Evolutionary conservation across 768 basidiomycete genomes (phyloP).

Genomic region (Russula foetens): DNA sequence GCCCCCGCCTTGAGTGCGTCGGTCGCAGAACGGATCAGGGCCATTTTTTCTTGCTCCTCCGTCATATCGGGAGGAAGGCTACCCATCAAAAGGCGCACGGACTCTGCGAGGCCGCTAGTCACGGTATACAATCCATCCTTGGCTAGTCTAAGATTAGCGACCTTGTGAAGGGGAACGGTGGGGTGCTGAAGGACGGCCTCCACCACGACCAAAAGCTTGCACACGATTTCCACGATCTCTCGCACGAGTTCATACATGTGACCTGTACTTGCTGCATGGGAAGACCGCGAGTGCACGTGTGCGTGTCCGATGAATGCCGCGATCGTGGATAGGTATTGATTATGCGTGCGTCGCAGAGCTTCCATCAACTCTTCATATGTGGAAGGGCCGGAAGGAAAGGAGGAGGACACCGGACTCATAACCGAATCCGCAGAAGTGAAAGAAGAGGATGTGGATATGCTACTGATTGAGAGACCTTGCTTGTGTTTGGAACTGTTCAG

Average conservation of each 20-base stretch:
- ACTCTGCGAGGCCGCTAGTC: conserved; percentile 80
- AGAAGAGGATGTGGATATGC: conserved; percentile 63
- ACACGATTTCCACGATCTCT: conserved; percentile 89
- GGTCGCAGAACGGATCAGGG: conserved; percentile 78
- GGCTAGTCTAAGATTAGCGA: conserved; percentile 55
- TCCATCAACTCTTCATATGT: conserved; percentile 63
- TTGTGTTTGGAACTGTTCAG: conserved; percentile 18
- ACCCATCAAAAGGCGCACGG: conserved; percentile 69
- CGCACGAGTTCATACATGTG: conserved; percentile 93
- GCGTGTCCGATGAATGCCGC: conserved; percentile 97
- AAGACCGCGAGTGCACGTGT: conserved; percentile 82
- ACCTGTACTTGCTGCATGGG: conserved; percentile 89
- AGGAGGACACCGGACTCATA: conserved; percentile 36
- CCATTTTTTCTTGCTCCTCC: conserved; percentile 78
- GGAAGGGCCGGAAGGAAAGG: conserved; percentile 67
- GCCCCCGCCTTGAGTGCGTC: conserved; percentile 79
- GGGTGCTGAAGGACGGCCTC: conserved; percentile 80
- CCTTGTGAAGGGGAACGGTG: conserved; percentile 54
- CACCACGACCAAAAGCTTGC: conserved; percentile 83
- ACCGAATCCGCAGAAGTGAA: conserved; percentile 55
- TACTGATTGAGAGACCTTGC: conserved; percentile 49
- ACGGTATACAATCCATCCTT: conserved; percentile 81
- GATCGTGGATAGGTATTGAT: conserved; percentile 86
- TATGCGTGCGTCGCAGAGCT: conserved; percentile 76
- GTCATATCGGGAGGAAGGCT: conserved; percentile 38